Base-by-base conservation (phyloP, 305 asterid species). In the Fraxinus paxiana region DNA sequence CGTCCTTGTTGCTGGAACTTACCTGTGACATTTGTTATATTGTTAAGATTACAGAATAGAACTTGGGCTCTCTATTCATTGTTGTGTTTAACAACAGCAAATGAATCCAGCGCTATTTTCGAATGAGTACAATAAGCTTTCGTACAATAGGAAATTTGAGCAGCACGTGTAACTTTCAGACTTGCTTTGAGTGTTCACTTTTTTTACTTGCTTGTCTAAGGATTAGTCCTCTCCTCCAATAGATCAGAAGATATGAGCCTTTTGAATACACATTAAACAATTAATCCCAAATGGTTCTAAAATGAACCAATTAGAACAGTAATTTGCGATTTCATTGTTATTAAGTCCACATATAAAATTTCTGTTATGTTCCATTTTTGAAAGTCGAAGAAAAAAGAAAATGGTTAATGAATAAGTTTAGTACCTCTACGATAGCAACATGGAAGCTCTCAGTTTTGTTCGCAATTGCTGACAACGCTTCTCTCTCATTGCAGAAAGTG, bases 341-440 rank as follows among this genome's bases (percentile, higher is more conserved):
- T 67, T 17, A 26, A 65, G 73, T 67, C 73, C 73, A 67, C 3
- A 28, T 7, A 67, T 28, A 41, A 20, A 33, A 38, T 24, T n/a
- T 65, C 51, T 51, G 71, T 67, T 26, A 26, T 75, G 48, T 12
- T 63, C 34, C 0, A 24, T 63, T 10, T 24, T 24, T 63, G 35
- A 24, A 63, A n/a, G 34, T 22, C 6, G 2, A 65, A 10, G 73
- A 67, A 67, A 65, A 28, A 67, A 3, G 77, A 46, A 76, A 72
- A 24, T 10, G 35, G 56, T 38, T 12, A 51, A 15, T 18, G 46
- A 17, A 15, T 3, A 26, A 76, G 70, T 61, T 56, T 12, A 65
- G 77, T 87, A 88, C 92, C 92, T 87, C 92, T 22, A 88, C 81
- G 17, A 88, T 88, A 77, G 92, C 92, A 78, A 87, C 88, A 81